These are phyloP conservation scores for Chytriomyces confervae DNA, from an alignment of 192 early-diverging fungal species.

Conservation along the genomic window DNA sequence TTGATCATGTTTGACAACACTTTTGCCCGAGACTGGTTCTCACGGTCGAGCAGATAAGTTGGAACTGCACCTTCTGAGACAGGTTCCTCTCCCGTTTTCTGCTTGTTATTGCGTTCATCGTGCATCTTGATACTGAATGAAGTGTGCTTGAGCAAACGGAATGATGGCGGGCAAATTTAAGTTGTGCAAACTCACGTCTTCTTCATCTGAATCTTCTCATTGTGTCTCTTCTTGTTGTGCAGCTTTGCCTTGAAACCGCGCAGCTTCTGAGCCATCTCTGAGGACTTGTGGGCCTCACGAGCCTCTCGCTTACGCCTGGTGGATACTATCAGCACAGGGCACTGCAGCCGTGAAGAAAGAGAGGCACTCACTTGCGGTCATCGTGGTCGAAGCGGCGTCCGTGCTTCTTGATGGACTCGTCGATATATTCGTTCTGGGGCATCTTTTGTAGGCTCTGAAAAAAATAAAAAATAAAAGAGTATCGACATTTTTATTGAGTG, in stretches of 20 bases:
- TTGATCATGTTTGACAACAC: conserved; percentile 99
- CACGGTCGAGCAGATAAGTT: conserved; percentile 96
- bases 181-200: conserved; percentile 74
- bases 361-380: conserved; percentile 82
- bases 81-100: conserved; percentile 84
- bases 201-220: conserved; percentile 99
- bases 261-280: conserved; percentile 95
- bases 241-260: conserved; percentile 98
- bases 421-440: conserved; percentile 99
- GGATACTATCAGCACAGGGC: neutral
- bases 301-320: conserved; percentile 92
- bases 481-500: neutral
- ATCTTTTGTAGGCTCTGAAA: conserved; percentile 10
- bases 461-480: conserved; percentile 20
- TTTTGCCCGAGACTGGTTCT: conserved; percentile 96
- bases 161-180: neutral
- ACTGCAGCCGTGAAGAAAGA: neutral
- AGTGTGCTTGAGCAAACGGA: neutral
- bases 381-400: conserved; percentile 94
- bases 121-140: conserved; percentile 87
- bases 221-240: conserved; percentile 97
- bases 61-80: conserved; percentile 96
- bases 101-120: conserved; percentile 95
- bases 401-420: conserved; percentile 95
- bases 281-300: conserved; percentile 87